Evolutionary conservation across 225 moss, liverwort and hornwort species (phyloP).

Genomic region (Asterella californica): DNA sequence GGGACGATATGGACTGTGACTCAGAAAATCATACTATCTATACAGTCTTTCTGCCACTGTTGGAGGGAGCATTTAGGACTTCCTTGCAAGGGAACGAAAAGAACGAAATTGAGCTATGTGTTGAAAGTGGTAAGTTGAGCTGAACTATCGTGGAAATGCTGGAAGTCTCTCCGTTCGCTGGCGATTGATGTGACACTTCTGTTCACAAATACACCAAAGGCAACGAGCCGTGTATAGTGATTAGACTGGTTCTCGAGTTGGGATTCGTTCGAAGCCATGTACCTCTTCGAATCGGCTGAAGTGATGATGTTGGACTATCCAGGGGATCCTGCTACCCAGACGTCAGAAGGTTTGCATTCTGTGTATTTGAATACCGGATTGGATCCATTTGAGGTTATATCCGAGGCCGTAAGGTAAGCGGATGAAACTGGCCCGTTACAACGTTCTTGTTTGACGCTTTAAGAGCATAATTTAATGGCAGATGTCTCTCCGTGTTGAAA

Average conservation of each 20-base stretch:
- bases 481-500: too few relatives aligned
- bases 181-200: not conserved
- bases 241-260: not conserved
- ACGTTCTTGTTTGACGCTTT: not conserved
- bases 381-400: conserved; percentile 80
- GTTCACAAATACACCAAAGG: not conserved
- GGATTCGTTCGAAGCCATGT: not conserved
- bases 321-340: conserved; percentile 72
- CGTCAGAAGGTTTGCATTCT: conserved; percentile 57
- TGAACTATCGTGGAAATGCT: not conserved
- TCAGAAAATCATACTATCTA: conserved; percentile 49
- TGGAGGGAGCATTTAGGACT: conserved; percentile 81
- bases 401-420: conserved; percentile 70
- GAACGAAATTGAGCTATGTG: conserved; percentile 74
- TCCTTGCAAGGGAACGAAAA: conserved; percentile 69
- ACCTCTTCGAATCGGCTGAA: not conserved
- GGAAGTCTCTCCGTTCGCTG: not conserved
- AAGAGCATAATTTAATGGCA: not conserved
- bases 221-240: not conserved
- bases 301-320: conserved; percentile 18
- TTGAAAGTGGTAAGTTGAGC: conserved; percentile 75
- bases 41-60: conserved; percentile 69
- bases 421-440: not conserved
- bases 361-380: conserved; percentile 64
- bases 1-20: conserved; percentile 16